phyloP scores from a whole-genome alignment of 257 asterid genomes.

The Gardenia jasminoides region DNA sequence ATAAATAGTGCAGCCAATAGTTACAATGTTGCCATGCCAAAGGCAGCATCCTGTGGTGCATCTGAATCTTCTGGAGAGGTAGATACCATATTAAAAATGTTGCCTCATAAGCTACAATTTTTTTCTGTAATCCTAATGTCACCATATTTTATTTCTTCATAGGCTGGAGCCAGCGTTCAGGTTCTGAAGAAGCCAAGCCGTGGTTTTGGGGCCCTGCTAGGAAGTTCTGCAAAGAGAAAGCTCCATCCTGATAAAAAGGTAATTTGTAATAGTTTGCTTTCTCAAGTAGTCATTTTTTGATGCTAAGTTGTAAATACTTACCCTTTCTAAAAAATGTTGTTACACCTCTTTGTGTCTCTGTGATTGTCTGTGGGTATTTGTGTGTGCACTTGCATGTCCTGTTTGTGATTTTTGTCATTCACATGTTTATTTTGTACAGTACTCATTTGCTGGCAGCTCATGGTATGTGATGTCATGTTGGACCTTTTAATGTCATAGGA shows the following conservation, averaged over 20 bases:
- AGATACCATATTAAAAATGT: conserved; percentile 4
- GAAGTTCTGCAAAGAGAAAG: conserved; percentile 72
- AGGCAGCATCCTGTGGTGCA: not conserved
- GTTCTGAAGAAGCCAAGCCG: conserved; percentile 74
- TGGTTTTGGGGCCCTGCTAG: conserved; percentile 81
- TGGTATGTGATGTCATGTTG: not conserved
- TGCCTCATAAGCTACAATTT: conserved; percentile 13
- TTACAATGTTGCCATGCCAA: conserved; percentile 7
- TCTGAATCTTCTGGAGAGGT: conserved; percentile 22
- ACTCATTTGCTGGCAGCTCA: not conserved
- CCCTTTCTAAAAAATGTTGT: not conserved
- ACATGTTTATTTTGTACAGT: not conserved
- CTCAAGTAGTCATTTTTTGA: not conserved
- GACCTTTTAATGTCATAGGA: too few species aligned
- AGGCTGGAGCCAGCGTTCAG: conserved; percentile 74
- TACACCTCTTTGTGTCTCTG: not conserved
- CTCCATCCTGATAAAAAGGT: conserved; percentile 59
- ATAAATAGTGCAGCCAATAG: conserved; percentile 22
- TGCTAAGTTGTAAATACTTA: not conserved
- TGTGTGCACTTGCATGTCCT: too few species aligned
- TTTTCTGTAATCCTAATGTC: not conserved
- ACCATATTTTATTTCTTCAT: conserved; percentile 14
- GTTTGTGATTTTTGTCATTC: not conserved
- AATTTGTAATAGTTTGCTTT: conserved; percentile 18
- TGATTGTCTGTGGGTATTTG: not conserved